Conservation (phyloP, 2,329 filamentous ascomycete genomes). For the Penicillium sp. region DNA sequence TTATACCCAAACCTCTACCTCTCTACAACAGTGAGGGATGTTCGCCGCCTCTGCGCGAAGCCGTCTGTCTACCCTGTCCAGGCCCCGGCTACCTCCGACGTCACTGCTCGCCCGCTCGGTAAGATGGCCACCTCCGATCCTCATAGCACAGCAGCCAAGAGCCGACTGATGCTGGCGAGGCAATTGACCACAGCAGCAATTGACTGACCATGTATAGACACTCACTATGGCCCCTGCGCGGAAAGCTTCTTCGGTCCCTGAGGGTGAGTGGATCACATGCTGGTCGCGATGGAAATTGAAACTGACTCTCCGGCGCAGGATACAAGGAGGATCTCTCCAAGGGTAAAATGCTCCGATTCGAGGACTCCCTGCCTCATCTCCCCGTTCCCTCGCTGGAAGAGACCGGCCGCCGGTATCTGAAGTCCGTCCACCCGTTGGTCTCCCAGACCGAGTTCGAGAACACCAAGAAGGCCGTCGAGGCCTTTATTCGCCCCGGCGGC, state of each 20-base stretch:
- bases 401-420: slow-evolving; percentile 60
- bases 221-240: slow-evolving; percentile 40
- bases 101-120: slow-evolving; percentile 35
- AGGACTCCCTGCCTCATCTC: slow-evolving; percentile 59
- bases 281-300: slow-evolving; percentile 1
- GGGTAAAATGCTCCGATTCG: slow-evolving; percentile 61
- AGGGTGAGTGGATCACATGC: slow-evolving; percentile 38
- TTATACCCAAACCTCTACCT: slow-evolving; percentile 2
- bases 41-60: slow-evolving; percentile 42
- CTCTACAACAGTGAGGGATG: slow-evolving; percentile 34
- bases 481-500: slow-evolving; percentile 83
- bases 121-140: slow-evolving; percentile 13
- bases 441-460: slow-evolving; percentile 54
- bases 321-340: slow-evolving; percentile 61
- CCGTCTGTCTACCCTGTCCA: slow-evolving; percentile 40
- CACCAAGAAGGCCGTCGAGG: slow-evolving; percentile 74
- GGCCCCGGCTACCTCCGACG: slow-evolving; percentile 35
- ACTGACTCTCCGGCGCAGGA: slow-evolving; percentile 38
- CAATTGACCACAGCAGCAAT: not conserved
- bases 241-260: slow-evolving; percentile 43
- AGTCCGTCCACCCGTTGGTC: slow-evolving; percentile 61
- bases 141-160: not conserved
- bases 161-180: not conserved
- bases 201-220: slow-evolving; percentile 25
- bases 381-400: slow-evolving; percentile 61